Percentiles rank a stretch among this genome's conserved stretches.
phyloP scores from a whole-genome alignment of 2,329 filamentous ascomycete species.

The Ceratocystis eucalypticola region DNA sequence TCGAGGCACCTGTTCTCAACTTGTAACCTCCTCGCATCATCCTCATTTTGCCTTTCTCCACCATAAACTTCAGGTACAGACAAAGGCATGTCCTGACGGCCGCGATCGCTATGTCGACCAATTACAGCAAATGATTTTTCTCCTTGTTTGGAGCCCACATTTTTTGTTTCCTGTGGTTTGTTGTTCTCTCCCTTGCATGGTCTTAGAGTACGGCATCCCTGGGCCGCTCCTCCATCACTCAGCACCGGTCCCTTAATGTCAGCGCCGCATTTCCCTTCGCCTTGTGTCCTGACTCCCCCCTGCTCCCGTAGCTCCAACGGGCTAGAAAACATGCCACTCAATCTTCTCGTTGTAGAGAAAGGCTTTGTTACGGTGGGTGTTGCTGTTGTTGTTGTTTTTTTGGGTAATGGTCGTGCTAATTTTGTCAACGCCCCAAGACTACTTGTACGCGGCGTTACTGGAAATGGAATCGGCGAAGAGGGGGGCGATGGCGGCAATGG shows the following conservation, averaged over 20 bases:
- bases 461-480: background rate
- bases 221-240: constrained; percentile 7
- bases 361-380: too few species aligned
- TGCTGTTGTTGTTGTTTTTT: background rate
- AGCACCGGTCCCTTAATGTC: constrained; percentile 5
- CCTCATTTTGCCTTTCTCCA: background rate
- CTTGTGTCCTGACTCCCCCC: background rate
- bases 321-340: background rate
- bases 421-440: constrained; percentile 7
- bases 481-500: background rate
- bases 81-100: background rate
- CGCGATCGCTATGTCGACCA: background rate
- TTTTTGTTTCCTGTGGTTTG: background rate
- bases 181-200: constrained; percentile 6
- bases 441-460: background rate
- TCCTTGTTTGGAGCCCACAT: background rate
- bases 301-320: background rate
- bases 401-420: background rate
- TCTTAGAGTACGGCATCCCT: constrained; percentile 6
- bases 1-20: background rate
- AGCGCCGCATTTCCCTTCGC: background rate
- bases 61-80: constrained; percentile 1
- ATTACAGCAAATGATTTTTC: background rate
- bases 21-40: constrained; percentile 3
- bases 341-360: background rate